A percentile compares a stretch with the other conserved stretches of the same genome.
phyloP scores from a whole-genome alignment of 768 basidiomycete genomes.

The Phallus indusiatus region DNA sequence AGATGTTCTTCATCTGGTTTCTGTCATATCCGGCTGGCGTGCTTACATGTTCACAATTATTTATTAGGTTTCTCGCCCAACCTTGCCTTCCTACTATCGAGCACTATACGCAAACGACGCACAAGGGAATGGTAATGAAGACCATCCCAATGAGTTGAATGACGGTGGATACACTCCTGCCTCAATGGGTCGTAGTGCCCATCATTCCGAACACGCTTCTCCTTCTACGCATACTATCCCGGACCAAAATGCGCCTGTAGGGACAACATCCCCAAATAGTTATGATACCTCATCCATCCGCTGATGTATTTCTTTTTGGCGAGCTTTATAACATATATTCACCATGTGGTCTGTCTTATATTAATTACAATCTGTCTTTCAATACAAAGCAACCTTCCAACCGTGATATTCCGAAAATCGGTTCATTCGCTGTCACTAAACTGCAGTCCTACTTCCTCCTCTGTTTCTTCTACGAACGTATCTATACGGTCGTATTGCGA shows the following conservation, averaged over 20 bases:
- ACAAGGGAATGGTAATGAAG: neutral
- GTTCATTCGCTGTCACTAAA: constrained; percentile 84
- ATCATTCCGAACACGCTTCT: constrained; percentile 1
- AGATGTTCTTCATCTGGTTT: neutral
- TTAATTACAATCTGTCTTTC: neutral
- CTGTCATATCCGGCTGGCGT: constrained; percentile 32
- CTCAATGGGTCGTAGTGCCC: constrained; percentile 7
- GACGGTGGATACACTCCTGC: constrained; percentile 8
- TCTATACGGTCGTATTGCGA: constrained; percentile 76
- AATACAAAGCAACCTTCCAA: neutral
- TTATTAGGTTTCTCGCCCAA: constrained; percentile 22
- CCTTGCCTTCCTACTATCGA: constrained; percentile 12
- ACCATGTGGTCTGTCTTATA: neutral
- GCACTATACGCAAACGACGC: constrained; percentile 16
- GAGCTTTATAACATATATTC: neutral
- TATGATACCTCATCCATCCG: neutral
- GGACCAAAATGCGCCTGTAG: neutral
- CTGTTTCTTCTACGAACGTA: constrained; percentile 44
- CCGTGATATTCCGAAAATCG: neutral
- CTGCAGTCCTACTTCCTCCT: constrained; percentile 52
- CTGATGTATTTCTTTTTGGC: neutral
- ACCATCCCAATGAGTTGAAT: neutral
- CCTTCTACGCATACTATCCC: neutral
- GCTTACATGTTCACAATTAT: constrained; percentile 3
- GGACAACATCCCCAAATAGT: too few species aligned